phyloP scores from a whole-genome alignment of 1,284 basidiomycete species.

The Ustilago hordei region DNA sequence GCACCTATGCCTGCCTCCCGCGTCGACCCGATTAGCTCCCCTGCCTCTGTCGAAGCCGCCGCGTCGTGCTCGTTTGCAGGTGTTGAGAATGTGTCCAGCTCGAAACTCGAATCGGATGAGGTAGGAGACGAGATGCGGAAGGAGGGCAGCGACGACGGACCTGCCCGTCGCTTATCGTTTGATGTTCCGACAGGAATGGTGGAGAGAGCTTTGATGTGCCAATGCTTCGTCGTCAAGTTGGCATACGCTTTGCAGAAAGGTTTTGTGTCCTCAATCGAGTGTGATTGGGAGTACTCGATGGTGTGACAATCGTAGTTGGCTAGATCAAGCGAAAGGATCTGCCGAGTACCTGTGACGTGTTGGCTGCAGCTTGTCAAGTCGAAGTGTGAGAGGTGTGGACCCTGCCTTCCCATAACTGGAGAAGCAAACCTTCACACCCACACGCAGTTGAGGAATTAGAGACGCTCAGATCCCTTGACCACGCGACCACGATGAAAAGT shows the following conservation, averaged over 20 bases:
- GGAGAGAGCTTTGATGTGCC: not conserved
- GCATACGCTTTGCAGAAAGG: not conserved
- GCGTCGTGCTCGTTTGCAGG: not conserved
- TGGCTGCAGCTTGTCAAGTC: constrained; percentile 4
- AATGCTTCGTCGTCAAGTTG: not conserved
- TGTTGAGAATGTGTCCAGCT: constrained; percentile 38
- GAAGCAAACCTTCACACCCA: constrained; percentile 16
- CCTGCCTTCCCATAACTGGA: not conserved
- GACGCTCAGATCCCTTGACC: not conserved
- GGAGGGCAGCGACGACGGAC: constrained; percentile 29
- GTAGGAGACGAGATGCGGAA: constrained; percentile 41
- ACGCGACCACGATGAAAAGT: constrained; percentile 5
- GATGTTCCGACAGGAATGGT: constrained; percentile 24
- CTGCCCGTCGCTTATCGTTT: constrained; percentile 23
- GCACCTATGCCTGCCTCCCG: not conserved
- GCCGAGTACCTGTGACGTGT: not conserved
- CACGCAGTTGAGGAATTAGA: not conserved
- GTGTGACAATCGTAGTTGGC: not conserved
- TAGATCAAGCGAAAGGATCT: not conserved
- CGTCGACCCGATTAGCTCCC: not conserved
- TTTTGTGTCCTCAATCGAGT: not conserved
- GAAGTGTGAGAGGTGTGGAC: constrained; percentile 2
- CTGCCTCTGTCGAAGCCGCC: not conserved
- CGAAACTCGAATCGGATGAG: constrained; percentile 24
- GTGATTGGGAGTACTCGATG: not conserved